Evolutionary conservation across 164 flowering plant species (phyloP).

Genomic region (Echeveria elegans): DNA sequence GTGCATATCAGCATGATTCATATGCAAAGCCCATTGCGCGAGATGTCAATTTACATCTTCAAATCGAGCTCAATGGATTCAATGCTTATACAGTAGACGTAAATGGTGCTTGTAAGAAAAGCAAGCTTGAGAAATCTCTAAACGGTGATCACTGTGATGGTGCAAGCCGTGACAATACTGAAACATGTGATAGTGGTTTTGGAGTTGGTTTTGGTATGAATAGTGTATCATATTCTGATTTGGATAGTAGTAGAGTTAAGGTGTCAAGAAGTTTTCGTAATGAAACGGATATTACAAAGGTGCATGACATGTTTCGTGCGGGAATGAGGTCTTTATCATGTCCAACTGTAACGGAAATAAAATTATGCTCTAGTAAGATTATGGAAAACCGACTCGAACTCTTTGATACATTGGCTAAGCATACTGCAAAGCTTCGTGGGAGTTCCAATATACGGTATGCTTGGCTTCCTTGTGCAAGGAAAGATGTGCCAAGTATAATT

Average conservation of each 20-base stretch:
- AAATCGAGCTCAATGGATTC: conserved; percentile 50
- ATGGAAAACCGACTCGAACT: conserved; percentile 41
- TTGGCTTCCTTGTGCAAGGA: conserved; percentile 68
- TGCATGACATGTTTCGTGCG: conserved; percentile 29
- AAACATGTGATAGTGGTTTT: neutral
- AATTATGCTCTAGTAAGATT: conserved; percentile 19
- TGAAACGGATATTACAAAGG: neutral
- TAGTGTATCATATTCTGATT: neutral
- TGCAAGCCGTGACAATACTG: neutral
- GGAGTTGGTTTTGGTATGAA: neutral
- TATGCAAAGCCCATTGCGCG: neutral
- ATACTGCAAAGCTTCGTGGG: conserved; percentile 50
- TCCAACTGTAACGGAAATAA: conserved; percentile 34
- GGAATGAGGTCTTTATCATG: conserved; percentile 27
- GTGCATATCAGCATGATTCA: neutral
- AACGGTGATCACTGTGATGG: neutral
- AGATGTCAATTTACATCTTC: conserved; percentile 55
- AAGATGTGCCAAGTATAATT: conserved; percentile 33
- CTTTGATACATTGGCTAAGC: conserved; percentile 64
- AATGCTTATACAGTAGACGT: conserved; percentile 30
- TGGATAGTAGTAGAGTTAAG: neutral
- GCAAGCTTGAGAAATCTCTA: conserved; percentile 22
- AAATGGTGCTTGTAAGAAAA: conserved; percentile 30
- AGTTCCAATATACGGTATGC: conserved; percentile 72
- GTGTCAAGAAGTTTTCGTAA: too few species aligned